Conservation (phyloP, 2,329 filamentous ascomycete genomes). For the Neofusicoccum parvum region DNA sequence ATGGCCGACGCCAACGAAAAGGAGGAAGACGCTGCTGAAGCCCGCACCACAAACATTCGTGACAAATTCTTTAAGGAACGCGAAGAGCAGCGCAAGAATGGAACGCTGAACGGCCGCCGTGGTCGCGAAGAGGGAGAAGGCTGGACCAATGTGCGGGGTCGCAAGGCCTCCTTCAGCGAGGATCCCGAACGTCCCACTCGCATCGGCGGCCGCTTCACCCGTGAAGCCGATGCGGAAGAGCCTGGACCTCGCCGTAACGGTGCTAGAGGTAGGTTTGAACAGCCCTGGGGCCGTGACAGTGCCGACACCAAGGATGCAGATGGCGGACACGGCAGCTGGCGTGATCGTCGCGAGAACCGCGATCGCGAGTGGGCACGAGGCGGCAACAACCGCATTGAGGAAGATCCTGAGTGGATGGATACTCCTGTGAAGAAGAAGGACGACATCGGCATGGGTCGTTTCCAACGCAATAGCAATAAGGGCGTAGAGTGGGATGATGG, state of each 20-base stretch:
- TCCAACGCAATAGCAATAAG: background rate
- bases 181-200: conserved; percentile 72
- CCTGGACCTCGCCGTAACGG: conserved; percentile 64
- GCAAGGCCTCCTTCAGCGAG: conserved; percentile 68
- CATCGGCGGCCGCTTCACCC: conserved; percentile 46
- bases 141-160: conserved; percentile 73
- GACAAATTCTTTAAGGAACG: conserved; percentile 48
- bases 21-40: conserved; percentile 42
- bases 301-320: conserved; percentile 45
- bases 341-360: conserved; percentile 50
- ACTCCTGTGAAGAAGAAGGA: conserved; percentile 56
- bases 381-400: conserved; percentile 51
- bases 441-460: conserved; percentile 48
- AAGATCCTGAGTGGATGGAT: conserved; percentile 20
- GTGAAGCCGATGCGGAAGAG: conserved; percentile 52
- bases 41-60: conserved; percentile 28
- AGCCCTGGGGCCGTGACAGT: conserved; percentile 70
- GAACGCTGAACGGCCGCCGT: conserved; percentile 41
- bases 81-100: conserved; percentile 37
- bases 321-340: conserved; percentile 62
- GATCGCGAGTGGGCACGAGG: conserved; percentile 59
- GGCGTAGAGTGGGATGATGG: conserved; percentile 80
- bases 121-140: conserved; percentile 63
- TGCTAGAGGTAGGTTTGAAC: conserved; percentile 66
- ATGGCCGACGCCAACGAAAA: conserved; percentile 38